Evolutionary conservation across 1,284 basidiomycete species (phyloP), one percentile per base, ranked within the genome.

Genomic region (Sporisorium reilianum): DNA sequence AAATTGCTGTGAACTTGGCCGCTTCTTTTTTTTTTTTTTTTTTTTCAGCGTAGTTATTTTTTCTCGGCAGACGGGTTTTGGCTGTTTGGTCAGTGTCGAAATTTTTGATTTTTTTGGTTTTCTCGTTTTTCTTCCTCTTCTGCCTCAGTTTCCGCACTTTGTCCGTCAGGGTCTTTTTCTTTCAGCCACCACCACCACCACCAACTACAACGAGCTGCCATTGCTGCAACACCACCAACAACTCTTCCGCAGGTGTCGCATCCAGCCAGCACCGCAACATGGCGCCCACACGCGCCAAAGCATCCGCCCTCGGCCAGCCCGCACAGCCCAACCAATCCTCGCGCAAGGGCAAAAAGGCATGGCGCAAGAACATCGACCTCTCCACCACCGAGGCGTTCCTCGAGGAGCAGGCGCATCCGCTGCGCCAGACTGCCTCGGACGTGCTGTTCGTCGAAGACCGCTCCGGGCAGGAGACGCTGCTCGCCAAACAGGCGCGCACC

Each of bases 291-390:
- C 56, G 64, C 22, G 61, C 61, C 44, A 67, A 64, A n/a, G 41
- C 58, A 36, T 62, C 59, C 16, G 45, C 46, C 41, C 22, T 57
- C n/a, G 73, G 73, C 28, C 53, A 61, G 44, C 79, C 79, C 12
- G 66, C 79, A 11, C 77, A 79, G 46, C 73, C 88, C 50, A 87
- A 86, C 12, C 93, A 95, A 83, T 86, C 89, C 0, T 93, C 91
- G 75, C 87, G 94, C 61, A 97, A 94, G 85, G 92, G 93, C 52
- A 97, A 96, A 86, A 90, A 90, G 65, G 90, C 94, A 57, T 97
- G 95, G 95, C 87, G 95, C 80, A 97, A 97, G 87, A 93, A 96
- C 63, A 77, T 82, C 56, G 75, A 79, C 46, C 70, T 82, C 36
- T 53, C 62, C 48, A 23, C 64, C 38, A 79, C 77, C 48, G 78